These are phyloP conservation scores for Platanus orientalis DNA, from an alignment of 164 flowering plant species.

Conservation along the genomic window DNA sequence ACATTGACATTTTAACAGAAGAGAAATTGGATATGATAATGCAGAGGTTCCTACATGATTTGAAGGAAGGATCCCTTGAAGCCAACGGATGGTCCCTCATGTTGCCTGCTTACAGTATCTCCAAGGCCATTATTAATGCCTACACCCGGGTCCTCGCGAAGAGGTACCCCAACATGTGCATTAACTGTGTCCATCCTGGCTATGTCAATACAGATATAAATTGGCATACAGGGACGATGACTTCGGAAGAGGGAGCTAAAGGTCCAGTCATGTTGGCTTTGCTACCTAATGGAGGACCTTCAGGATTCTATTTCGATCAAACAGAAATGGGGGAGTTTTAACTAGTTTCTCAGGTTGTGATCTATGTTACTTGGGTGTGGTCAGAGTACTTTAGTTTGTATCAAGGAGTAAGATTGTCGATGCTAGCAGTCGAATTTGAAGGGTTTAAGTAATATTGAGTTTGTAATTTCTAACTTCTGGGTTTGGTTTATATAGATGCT, in stretches of 20 bases:
- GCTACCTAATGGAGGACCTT: constrained; percentile 45
- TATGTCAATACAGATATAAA: constrained; percentile 51
- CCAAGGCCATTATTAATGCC: constrained; percentile 51
- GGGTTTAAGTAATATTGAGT: no score
- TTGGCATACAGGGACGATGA: constrained; percentile 51
- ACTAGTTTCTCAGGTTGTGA: background rate
- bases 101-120: constrained; percentile 57
- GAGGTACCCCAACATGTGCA: constrained; percentile 43
- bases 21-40: constrained; percentile 40
- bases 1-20: constrained; percentile 37
- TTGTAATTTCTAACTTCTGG: no score
- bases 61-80: constrained; percentile 35
- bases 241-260: constrained; percentile 51
- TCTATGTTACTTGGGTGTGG: no score
- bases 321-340: constrained; percentile 36
- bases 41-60: constrained; percentile 35
- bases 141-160: constrained; percentile 53
- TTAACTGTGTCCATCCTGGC: constrained; percentile 68
- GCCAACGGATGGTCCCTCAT: constrained; percentile 50
- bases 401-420: no score
- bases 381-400: no score
- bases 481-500: no score
- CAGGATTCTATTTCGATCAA: constrained; percentile 54
- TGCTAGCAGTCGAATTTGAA: no score
- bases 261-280: constrained; percentile 51